A percentile compares a stretch with the other conserved stretches of the same genome.
Conservation (phyloP, 1,139 yeast species). For the Geotrichum aggregatum region DNA sequence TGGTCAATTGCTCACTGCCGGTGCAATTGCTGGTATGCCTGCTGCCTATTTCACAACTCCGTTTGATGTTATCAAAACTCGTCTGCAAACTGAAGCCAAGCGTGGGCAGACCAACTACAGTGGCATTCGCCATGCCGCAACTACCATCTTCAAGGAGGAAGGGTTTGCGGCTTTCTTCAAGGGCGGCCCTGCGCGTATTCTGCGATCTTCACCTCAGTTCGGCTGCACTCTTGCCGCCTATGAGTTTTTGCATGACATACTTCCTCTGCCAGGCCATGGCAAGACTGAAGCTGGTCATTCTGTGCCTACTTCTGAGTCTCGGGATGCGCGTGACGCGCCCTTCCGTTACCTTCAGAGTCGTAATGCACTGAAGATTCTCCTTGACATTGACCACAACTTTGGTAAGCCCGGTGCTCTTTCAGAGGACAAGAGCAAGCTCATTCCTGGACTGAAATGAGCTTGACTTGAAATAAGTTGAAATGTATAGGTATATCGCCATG, state of each 20-base stretch:
- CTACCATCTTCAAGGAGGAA: conserved; percentile 73
- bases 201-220: conserved; percentile 95
- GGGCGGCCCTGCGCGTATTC: conserved; percentile 93
- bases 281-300: conserved; percentile 44
- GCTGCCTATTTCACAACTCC: conserved; percentile 96
- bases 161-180: conserved; percentile 80
- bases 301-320: conserved; percentile 39
- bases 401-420: conserved; percentile 40
- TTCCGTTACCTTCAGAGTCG: conserved; percentile 42
- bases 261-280: conserved; percentile 49
- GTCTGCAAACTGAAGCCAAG: conserved; percentile 82
- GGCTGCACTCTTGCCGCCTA: conserved; percentile 96
- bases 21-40: conserved; percentile 97
- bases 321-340: conserved; percentile 30
- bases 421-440: conserved; percentile 31
- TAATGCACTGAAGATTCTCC: conserved; percentile 43
- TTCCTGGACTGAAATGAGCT: conserved; percentile 32
- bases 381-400: conserved; percentile 47
- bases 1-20: conserved; percentile 79
- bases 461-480: neutral
- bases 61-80: conserved; percentile 92
- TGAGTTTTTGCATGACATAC: conserved; percentile 66
- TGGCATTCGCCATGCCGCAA: conserved; percentile 74
- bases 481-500: neutral
- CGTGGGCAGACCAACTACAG: conserved; percentile 71